Percentiles rank a stretch among this genome's conserved stretches.
phyloP scores from a whole-genome alignment of 73 alveolate genomes.

The Symbiodinium natans region DNA sequence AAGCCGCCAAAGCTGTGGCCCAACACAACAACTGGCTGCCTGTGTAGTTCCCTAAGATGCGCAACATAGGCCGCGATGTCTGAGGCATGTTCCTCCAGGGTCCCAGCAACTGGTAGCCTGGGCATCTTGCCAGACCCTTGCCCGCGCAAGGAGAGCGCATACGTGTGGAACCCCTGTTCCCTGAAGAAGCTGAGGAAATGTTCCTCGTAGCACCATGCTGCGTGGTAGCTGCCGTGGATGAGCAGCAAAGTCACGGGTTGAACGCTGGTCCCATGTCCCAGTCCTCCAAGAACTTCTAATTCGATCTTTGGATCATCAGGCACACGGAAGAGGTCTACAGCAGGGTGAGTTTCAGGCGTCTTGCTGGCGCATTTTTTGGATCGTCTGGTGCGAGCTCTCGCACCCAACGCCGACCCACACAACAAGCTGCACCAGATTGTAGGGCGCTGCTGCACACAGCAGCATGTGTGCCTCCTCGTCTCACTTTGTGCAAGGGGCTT shows the following conservation, averaged over 20 bases:
- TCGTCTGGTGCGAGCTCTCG: neutral
- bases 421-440: too few species aligned
- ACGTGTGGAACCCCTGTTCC: slow-evolving; percentile 38
- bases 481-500: too few species aligned
- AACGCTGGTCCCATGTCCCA: neutral
- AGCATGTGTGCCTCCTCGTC: too few species aligned
- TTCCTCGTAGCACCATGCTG: neutral
- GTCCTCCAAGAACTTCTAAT: slow-evolving; percentile 44
- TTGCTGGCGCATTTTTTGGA: neutral
- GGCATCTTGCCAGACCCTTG: slow-evolving; percentile 56
- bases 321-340: neutral
- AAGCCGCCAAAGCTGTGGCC: slow-evolving; percentile 90
- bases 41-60: neutral
- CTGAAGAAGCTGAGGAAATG: slow-evolving; percentile 22
- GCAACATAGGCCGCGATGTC: slow-evolving; percentile 39
- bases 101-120: slow-evolving; percentile 30
- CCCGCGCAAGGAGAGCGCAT: slow-evolving; percentile 65
- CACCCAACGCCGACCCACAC: neutral
- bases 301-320: neutral
- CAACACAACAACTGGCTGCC: slow-evolving; percentile 36
- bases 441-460: too few species aligned
- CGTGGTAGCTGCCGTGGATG: slow-evolving; percentile 1
- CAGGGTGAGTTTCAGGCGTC: neutral
- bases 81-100: slow-evolving; percentile 74
- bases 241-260: neutral